Evolutionary conservation across 257 asterid species (phyloP).

Genomic region (Nicotiana sylvestris): DNA sequence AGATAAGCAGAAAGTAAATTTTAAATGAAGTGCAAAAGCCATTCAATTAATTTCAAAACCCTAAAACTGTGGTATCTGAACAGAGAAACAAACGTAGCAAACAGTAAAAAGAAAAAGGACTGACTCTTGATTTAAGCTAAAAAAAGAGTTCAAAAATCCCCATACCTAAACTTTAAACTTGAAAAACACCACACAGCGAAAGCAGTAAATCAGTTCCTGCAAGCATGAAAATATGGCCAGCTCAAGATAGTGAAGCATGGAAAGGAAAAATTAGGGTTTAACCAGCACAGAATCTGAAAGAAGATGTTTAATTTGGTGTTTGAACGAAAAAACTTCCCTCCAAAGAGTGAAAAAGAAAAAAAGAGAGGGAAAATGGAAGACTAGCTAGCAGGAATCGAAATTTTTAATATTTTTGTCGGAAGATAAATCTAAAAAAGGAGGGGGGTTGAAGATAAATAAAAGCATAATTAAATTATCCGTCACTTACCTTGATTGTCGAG

Average conservation of each 20-base stretch:
- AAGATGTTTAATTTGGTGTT: not conserved
- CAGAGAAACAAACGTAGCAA: conserved; percentile 4
- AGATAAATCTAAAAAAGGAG: conserved; percentile 6
- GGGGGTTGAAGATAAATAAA: conserved; percentile 14
- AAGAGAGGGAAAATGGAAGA: conserved; percentile 28
- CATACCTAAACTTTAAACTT: conserved; percentile 29
- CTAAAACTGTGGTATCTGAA: conserved; percentile 13
- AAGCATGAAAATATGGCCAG: not conserved
- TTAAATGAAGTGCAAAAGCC: conserved; percentile 1
- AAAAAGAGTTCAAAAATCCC: conserved; percentile 14
- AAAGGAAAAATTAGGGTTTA: conserved; percentile 21
- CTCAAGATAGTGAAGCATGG: not conserved
- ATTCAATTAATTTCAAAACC: conserved; percentile 37
- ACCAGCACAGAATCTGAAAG: conserved; percentile 23
- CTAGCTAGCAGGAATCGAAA: conserved; percentile 19
- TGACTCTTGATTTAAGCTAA: conserved; percentile 4
- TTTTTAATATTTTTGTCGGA: conserved; percentile 20
- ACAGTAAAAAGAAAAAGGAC: conserved; percentile 2
- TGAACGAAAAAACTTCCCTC: conserved; percentile 43
- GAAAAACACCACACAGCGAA: conserved; percentile 12
- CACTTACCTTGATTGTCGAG: conserved; percentile 37
- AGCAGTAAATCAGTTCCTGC: conserved; percentile 14
- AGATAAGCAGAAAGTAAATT: conserved; percentile 13
- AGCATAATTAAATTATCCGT: conserved; percentile 14
- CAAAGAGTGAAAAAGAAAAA: conserved; percentile 48